A percentile compares a stretch with the other conserved stretches of the same genome.
phyloP scores from a whole-genome alignment of 768 basidiomycete genomes.

The Sistotremastrum suecicum region DNA sequence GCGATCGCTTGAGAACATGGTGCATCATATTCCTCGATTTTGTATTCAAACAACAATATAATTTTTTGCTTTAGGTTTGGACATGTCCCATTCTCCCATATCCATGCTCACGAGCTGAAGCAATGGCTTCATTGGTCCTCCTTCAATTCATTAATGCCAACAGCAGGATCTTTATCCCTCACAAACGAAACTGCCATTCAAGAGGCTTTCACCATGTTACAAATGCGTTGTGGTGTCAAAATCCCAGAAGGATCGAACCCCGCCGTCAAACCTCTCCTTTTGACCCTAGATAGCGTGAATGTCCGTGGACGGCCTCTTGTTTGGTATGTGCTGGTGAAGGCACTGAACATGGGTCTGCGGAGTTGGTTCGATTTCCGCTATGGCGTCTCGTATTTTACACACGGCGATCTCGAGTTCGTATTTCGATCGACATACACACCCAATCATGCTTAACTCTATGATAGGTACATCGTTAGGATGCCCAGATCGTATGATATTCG shows the following conservation, averaged over 20 bases:
- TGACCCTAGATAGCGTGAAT: slow-evolving; percentile 68
- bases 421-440: not conserved
- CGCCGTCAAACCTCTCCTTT: slow-evolving; percentile 37
- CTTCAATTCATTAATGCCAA: slow-evolving; percentile 52
- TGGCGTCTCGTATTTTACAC: slow-evolving; percentile 28
- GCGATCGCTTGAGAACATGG: slow-evolving; percentile 49
- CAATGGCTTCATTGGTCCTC: slow-evolving; percentile 79
- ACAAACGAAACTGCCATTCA: slow-evolving; percentile 38
- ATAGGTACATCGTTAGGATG: slow-evolving; percentile 60
- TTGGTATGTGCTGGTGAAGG: slow-evolving; percentile 41
- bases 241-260: slow-evolving; percentile 49
- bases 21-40: slow-evolving; percentile 7
- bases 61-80: slow-evolving; percentile 44
- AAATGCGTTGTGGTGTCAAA: slow-evolving; percentile 55
- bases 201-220: slow-evolving; percentile 44
- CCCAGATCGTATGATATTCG: slow-evolving; percentile 51
- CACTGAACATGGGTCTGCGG: slow-evolving; percentile 34
- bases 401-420: slow-evolving; percentile 59
- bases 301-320: slow-evolving; percentile 53
- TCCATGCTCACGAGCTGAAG: slow-evolving; percentile 47
- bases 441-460: not conserved
- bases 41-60: slow-evolving; percentile 3
- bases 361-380: slow-evolving; percentile 28
- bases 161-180: slow-evolving; percentile 30
- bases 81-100: slow-evolving; percentile 56